phyloP scores from a whole-genome alignment of 371 early-diverging fungal genomes.

The Ordospora pajunii region DNA sequence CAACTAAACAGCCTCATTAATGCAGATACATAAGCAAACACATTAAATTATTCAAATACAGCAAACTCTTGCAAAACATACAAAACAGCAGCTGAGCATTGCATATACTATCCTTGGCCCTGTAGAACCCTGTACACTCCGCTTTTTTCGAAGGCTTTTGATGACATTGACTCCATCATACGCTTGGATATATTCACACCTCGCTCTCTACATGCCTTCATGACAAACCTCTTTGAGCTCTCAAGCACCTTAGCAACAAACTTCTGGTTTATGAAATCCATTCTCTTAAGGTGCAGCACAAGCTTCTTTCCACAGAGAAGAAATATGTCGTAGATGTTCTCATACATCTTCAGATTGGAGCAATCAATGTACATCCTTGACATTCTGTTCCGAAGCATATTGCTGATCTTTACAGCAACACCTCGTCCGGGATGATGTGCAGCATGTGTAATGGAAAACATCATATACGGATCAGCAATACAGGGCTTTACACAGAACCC shows the following conservation, averaged over 20 bases:
- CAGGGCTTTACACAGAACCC: slow-evolving; percentile 12
- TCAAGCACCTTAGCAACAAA: slow-evolving; percentile 27
- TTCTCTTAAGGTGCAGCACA: slow-evolving; percentile 27
- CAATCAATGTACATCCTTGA: slow-evolving; percentile 19
- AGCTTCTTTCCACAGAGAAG: slow-evolving; percentile 14
- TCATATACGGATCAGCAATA: slow-evolving; percentile 2
- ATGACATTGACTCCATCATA: slow-evolving; percentile 27
- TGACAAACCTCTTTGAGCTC: neutral
- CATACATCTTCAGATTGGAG: slow-evolving; percentile 34
- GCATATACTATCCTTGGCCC: neutral
- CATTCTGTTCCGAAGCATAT: slow-evolving; percentile 3
- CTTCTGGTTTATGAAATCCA: slow-evolving; percentile 39
- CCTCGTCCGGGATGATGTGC: slow-evolving; percentile 4
- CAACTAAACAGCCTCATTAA: neutral
- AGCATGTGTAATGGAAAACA: slow-evolving; percentile 6
- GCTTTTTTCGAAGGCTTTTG: slow-evolving; percentile 18
- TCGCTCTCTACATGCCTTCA: neutral
- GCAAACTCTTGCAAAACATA: neutral
- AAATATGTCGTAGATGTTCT: slow-evolving; percentile 49
- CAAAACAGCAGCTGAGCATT: neutral
- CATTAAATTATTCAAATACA: neutral
- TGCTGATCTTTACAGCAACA: slow-evolving; percentile 23
- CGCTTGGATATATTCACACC: slow-evolving; percentile 3
- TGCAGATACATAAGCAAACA: neutral
- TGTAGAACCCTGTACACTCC: neutral